Base-by-base conservation (phyloP, 192 early-diverging fungal species). In the Chytriomyces sp. region DNA sequence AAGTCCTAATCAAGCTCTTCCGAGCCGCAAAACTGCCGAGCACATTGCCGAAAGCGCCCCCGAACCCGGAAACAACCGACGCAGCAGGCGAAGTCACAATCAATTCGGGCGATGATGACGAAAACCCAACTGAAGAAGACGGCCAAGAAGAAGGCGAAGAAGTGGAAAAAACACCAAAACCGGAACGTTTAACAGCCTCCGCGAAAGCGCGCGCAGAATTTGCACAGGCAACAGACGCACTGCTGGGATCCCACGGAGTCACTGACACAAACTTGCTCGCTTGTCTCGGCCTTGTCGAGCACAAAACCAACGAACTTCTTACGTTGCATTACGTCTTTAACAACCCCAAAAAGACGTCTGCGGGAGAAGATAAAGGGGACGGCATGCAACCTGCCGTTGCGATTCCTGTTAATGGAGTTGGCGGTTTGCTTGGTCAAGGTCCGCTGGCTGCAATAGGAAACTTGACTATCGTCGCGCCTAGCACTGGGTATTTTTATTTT, bases 291-390 rank as follows among this genome's bases (percentile, higher is more conserved):
- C 76, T 85, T 10, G 73, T 88, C 49, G 87, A 88, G 70, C 84
- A 85, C 47, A 88, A 88, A 68, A 76, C 85, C 8, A 88, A 88
- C 76, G 87, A 88, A 63, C 77, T 88, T 3, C 73, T 88, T 28
- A 88, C 84, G 10, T 59, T 88, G n/a, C 74, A 88, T 72, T 85
- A 82, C 75, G 47, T 86, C 3, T 74, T 88, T 46, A 88, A 85
- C 45, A 67, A 78, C 7, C 87, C 85, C 35, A 84, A 81, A 67
- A 88, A 88, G 71, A 78, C 67, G 64, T 49, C 75, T 18, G 61
- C 81, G 24, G 79, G 81, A 43, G 78, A 69, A 13, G 77, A 64
- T 28, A 75, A 76, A 35, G 77, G 67, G 45, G 80, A 64, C 23
- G 76, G 71, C 23, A 81, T 76, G 24, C 76, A 84, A 16, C 48